phyloP scores from a whole-genome alignment of 2,329 filamentous ascomycete species.

The Penicillium frequentans region DNA sequence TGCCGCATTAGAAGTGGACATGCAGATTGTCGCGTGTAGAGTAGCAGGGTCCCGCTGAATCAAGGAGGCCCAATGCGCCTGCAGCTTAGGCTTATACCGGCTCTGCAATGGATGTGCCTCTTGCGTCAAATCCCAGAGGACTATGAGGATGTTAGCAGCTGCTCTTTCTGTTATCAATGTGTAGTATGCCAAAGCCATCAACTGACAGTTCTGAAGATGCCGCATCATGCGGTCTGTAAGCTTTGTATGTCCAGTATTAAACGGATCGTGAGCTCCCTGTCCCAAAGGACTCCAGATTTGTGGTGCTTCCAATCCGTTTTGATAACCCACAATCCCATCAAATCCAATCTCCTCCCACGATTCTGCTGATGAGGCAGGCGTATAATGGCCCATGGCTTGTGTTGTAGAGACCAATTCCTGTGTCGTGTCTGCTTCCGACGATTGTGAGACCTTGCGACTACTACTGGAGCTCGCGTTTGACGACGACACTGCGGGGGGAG shows the following conservation, averaged over 20 bases:
- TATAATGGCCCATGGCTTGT: constrained; percentile 7
- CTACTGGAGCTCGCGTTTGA: constrained; percentile 1
- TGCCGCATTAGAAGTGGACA: constrained; percentile 38
- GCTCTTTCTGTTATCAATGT: background rate
- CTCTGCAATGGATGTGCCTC: constrained; percentile 37
- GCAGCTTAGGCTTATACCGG: constrained; percentile 34
- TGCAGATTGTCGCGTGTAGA: constrained; percentile 39
- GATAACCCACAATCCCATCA: constrained; percentile 13
- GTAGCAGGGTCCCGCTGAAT: constrained; percentile 37
- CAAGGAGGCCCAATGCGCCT: constrained; percentile 37
- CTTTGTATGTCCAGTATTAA: constrained; percentile 35
- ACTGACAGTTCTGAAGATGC: constrained; percentile 39
- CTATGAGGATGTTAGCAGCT: constrained; percentile 17
- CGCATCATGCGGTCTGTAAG: constrained; percentile 39
- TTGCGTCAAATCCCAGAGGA: constrained; percentile 37
- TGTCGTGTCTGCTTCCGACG: constrained; percentile 5
- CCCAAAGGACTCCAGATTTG: constrained; percentile 31
- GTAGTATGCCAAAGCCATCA: background rate
- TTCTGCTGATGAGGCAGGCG: constrained; percentile 5
- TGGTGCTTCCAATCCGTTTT: background rate
- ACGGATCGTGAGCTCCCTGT: constrained; percentile 36
- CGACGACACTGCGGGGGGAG: constrained; percentile 2
- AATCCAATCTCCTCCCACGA: constrained; percentile 13
- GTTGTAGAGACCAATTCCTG: constrained; percentile 14
- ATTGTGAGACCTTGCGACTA: constrained; percentile 12